Percentiles rank a stretch among this genome's conserved stretches.
These are phyloP conservation scores for Withania somnifera DNA, from an alignment of 305 asterid species.

Conservation along the genomic window DNA sequence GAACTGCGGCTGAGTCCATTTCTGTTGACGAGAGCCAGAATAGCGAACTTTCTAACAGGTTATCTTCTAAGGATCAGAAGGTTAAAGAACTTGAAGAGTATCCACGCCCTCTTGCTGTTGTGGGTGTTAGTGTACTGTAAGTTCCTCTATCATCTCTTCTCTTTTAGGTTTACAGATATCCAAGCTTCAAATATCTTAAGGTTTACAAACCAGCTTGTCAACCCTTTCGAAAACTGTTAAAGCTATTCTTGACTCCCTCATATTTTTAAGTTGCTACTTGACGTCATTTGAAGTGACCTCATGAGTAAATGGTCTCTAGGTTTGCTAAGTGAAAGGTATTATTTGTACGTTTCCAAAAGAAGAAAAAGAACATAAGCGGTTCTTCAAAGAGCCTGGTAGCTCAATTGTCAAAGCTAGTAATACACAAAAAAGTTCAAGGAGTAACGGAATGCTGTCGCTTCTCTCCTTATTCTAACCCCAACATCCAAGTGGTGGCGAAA, in stretches of 20 bases:
- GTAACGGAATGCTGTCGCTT: neutral
- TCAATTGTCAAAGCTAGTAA: neutral
- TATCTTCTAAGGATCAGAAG: conserved; percentile 14
- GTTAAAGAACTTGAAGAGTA: conserved; percentile 73
- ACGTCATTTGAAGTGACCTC: too few relatives aligned
- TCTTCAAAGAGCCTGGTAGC: neutral
- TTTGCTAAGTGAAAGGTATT: neutral
- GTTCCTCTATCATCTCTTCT: conserved; percentile 12
- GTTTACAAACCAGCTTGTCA: neutral
- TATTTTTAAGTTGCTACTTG: too few relatives aligned
- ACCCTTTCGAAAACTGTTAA: neutral
- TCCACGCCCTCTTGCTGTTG: conserved; percentile 68
- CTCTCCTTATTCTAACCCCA: neutral
- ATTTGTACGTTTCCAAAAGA: neutral
- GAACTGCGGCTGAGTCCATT: conserved; percentile 1
- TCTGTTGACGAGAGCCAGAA: conserved; percentile 16
- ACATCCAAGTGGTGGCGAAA: too few relatives aligned
- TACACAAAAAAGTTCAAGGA: neutral
- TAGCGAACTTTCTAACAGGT: conserved; percentile 18
- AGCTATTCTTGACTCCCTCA: neutral
- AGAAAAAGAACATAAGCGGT: neutral
- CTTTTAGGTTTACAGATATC: neutral
- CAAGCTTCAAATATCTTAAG: neutral
- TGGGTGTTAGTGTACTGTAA: conserved; percentile 91
- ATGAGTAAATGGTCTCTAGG: neutral